phyloP scores from a whole-genome alignment of 176 grass and related monocot species.

The Carex scoparia region DNA sequence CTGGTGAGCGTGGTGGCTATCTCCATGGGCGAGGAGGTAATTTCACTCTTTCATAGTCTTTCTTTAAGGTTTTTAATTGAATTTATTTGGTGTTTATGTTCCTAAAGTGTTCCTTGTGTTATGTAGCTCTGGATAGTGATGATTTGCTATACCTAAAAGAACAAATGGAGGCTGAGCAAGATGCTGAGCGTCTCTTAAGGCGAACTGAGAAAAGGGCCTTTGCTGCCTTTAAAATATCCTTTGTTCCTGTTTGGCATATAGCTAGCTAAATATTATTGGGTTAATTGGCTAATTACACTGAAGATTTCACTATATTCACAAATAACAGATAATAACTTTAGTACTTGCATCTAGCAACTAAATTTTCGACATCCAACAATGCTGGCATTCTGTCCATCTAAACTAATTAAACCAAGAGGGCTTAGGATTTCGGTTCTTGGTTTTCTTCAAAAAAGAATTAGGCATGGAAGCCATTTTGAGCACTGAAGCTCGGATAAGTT shows the following conservation, averaged over 20 bases:
- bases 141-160: conserved; percentile 98
- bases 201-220: conserved; percentile 94
- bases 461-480: neutral
- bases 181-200: conserved; percentile 82
- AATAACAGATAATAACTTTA: neutral
- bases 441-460: neutral
- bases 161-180: conserved; percentile 99
- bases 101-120: conserved; percentile 11
- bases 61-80: neutral
- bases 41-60: conserved; percentile 24
- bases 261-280: conserved; percentile 7
- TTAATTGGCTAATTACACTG: neutral
- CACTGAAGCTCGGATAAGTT: neutral
- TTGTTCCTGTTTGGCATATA: neutral
- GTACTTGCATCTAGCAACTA: neutral
- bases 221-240: conserved; percentile 99
- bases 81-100: conserved; percentile 17
- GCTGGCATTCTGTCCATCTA: neutral
- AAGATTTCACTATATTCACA: neutral
- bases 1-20: conserved; percentile 94
- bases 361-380: neutral
- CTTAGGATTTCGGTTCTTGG: neutral
- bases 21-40: conserved; percentile 97
- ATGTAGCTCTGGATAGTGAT: conserved; percentile 92
- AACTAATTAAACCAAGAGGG: neutral